Conservation (phyloP, 148 eudicot species). For the Agrostemma githago region DNA sequence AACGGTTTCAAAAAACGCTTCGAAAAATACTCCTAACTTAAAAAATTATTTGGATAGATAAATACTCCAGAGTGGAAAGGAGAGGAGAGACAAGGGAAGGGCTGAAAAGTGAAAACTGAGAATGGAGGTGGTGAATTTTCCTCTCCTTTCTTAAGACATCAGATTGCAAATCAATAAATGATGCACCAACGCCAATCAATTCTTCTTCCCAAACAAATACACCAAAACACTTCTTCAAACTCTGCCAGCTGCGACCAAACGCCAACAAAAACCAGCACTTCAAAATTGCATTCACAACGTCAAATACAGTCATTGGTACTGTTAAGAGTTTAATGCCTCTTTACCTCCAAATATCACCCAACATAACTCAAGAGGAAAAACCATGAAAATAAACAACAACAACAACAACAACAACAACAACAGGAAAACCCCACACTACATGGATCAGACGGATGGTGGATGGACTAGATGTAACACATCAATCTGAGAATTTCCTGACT, state of each 20-base stretch:
- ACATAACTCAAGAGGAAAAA: background rate
- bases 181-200: background rate
- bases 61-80: too few species aligned
- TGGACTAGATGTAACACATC: background rate
- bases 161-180: too few species aligned
- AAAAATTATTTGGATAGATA: too few species aligned
- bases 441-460: background rate
- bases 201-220: background rate
- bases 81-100: too few species aligned
- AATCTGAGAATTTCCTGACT: constrained; percentile 6
- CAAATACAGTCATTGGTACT: background rate
- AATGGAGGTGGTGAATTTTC: too few species aligned
- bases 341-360: background rate
- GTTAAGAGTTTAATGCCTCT: constrained; percentile 13
- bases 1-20: too few species aligned
- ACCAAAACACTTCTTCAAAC: too few species aligned
- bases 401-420: background rate
- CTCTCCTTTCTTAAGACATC: too few species aligned
- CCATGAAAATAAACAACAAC: too few species aligned
- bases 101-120: too few species aligned
- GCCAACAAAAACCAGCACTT: background rate
- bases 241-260: background rate
- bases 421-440: background rate
- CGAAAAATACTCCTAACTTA: too few species aligned
- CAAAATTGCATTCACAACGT: constrained; percentile 3